phyloP scores from a whole-genome alignment of 768 basidiomycete species.

The Termitomyces sp. region DNA sequence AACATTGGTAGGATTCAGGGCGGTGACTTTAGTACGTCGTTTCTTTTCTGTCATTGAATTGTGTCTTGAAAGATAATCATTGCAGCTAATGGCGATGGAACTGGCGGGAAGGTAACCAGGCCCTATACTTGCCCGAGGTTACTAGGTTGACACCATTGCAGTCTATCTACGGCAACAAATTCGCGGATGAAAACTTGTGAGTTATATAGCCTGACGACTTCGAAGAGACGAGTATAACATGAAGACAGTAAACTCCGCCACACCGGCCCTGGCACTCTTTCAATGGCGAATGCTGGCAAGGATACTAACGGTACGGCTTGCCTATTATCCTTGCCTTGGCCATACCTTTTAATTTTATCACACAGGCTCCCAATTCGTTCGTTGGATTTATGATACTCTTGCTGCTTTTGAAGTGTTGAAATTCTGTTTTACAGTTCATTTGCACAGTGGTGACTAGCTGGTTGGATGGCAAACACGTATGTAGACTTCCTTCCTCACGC shows the following conservation, averaged over 20 bases:
- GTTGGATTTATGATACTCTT: conserved; percentile 18
- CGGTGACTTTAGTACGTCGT: conserved; percentile 88
- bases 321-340: background rate
- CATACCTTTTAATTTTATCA: conserved; percentile 4
- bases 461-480: conserved; percentile 87
- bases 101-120: conserved; percentile 73
- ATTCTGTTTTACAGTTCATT: conserved; percentile 67
- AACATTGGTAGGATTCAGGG: conserved; percentile 75
- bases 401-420: background rate
- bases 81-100: conserved; percentile 78
- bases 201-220: conserved; percentile 15
- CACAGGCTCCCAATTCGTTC: conserved; percentile 81
- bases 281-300: conserved; percentile 92
- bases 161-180: conserved; percentile 89
- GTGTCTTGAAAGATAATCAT: conserved; percentile 11
- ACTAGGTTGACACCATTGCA: conserved; percentile 19
- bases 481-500: conserved; percentile 14
- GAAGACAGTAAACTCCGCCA: conserved; percentile 85
- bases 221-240: background rate
- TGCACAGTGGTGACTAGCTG: conserved; percentile 83
- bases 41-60: background rate
- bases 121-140: background rate
- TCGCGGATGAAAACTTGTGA: conserved; percentile 96
- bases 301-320: conserved; percentile 77
- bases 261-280: conserved; percentile 79